These are phyloP conservation scores for Exophiala sp. DNA, from an alignment of 2,329 filamentous ascomycete genomes.

Conservation along the genomic window DNA sequence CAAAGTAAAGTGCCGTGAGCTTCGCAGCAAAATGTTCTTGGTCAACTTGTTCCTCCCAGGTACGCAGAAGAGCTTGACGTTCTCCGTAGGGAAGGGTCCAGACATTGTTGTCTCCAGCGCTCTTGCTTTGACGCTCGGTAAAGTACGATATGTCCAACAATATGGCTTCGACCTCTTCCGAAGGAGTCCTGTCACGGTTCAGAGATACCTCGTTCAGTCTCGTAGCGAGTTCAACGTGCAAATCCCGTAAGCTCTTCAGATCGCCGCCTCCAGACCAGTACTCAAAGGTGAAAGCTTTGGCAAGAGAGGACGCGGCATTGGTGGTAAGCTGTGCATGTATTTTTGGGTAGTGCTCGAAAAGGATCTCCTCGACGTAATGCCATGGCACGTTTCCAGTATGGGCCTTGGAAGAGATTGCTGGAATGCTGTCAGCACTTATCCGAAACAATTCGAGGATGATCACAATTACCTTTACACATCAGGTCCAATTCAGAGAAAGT, in stretches of 20 bases:
- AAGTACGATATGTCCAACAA: slow-evolving; percentile 17
- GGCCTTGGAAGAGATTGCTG: slow-evolving; percentile 11
- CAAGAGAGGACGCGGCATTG: slow-evolving; percentile 3
- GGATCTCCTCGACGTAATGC: slow-evolving; percentile 15
- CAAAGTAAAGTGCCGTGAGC: slow-evolving; percentile 11
- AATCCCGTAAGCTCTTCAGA: slow-evolving; percentile 25
- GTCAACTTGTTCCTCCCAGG: slow-evolving; percentile 24
- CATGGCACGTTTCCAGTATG: slow-evolving; percentile 15
- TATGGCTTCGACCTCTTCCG: slow-evolving; percentile 7
- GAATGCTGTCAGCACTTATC: not conserved
- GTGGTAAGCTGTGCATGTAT: slow-evolving; percentile 20
- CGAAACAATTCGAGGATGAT: not conserved
- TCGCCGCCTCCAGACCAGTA: slow-evolving; percentile 31
- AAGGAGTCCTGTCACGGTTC: not conserved
- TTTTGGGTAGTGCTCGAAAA: slow-evolving; percentile 8
- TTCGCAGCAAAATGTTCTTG: slow-evolving; percentile 10
- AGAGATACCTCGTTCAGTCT: slow-evolving; percentile 6
- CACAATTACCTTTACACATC: slow-evolving; percentile 18
- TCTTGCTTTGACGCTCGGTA: slow-evolving; percentile 8
- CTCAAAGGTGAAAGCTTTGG: slow-evolving; percentile 28
- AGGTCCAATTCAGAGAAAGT: slow-evolving; percentile 9
- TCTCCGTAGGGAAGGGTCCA: slow-evolving; percentile 21
- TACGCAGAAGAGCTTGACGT: slow-evolving; percentile 17
- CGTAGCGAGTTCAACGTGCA: slow-evolving; percentile 28
- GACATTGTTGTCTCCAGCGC: slow-evolving; percentile 16